Evolutionary conservation across 192 early-diverging fungal species (phyloP).

Genomic region (Umbelopsis ramanniana): DNA sequence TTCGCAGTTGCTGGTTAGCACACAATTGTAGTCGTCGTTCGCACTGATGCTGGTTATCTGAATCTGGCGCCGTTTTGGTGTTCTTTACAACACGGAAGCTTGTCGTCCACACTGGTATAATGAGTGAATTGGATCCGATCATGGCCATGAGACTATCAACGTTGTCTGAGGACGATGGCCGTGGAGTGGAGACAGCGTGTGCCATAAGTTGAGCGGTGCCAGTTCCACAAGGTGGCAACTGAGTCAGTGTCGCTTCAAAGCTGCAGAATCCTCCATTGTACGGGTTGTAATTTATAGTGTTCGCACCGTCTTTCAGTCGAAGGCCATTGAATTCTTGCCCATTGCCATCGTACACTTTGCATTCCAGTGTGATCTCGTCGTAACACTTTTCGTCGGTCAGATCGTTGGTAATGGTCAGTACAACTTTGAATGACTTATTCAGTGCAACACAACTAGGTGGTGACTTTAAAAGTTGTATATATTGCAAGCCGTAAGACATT

Average conservation of each 20-base stretch:
- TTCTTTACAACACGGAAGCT: neutral
- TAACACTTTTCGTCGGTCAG: constrained; percentile 31
- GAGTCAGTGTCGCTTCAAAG: constrained; percentile 14
- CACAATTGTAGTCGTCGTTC: constrained; percentile 13
- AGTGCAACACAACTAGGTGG: constrained; percentile 24
- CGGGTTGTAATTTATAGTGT: neutral
- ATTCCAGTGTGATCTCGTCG: neutral
- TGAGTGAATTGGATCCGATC: constrained; percentile 5
- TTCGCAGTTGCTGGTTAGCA: neutral
- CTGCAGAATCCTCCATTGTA: constrained; percentile 23
- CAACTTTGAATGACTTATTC: constrained; percentile 30
- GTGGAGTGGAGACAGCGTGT: neutral
- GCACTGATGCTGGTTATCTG: constrained; percentile 28
- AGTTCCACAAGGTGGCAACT: constrained; percentile 4
- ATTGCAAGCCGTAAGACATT: constrained; percentile 16
- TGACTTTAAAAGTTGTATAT: constrained; percentile 38
- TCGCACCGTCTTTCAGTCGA: neutral
- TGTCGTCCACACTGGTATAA: constrained; percentile 29
- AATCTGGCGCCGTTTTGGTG: neutral
- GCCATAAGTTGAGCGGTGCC: neutral
- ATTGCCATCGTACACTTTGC: neutral
- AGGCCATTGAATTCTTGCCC: neutral
- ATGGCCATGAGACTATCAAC: constrained; percentile 3
- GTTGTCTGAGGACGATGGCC: neutral
- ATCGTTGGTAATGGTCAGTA: constrained; percentile 40